Percentiles rank a stretch among this genome's conserved stretches.
Evolutionary conservation across 2,329 filamentous ascomycete species (phyloP).

Genomic region (Aureobasidium sp.): DNA sequence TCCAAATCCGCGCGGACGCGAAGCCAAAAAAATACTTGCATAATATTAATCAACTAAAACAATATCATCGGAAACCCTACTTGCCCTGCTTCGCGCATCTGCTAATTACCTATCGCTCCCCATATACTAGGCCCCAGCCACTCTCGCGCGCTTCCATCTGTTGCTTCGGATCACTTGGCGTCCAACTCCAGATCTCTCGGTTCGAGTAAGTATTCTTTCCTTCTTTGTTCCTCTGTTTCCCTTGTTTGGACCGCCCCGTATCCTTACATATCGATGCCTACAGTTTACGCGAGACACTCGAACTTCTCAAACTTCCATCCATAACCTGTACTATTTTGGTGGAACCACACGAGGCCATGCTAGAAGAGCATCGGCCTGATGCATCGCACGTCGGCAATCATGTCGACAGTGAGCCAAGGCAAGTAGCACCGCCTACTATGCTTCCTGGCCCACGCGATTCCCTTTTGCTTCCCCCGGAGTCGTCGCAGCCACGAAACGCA

Average conservation of each 20-base stretch:
- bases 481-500: neutral
- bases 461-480: constrained; percentile 3
- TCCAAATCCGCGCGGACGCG: constrained; percentile 15
- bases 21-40: constrained; percentile 16
- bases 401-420: constrained; percentile 11
- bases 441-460: constrained; percentile 8
- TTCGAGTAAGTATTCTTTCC: constrained; percentile 29
- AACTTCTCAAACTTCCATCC: constrained; percentile 22
- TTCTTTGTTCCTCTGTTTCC: constrained; percentile 17
- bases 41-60: constrained; percentile 15
- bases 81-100: constrained; percentile 12
- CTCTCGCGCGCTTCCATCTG: constrained; percentile 25
- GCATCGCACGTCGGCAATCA: constrained; percentile 8
- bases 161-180: constrained; percentile 22
- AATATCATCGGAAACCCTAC: constrained; percentile 6
- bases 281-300: constrained; percentile 35
- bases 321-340: constrained; percentile 20
- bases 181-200: constrained; percentile 22
- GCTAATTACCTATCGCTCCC: constrained; percentile 15
- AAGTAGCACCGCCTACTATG: constrained; percentile 6
- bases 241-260: neutral
- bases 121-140: constrained; percentile 30
- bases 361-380: constrained; percentile 15
- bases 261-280: constrained; percentile 16
- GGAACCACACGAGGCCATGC: constrained; percentile 6